These are phyloP conservation scores for Verticillium nubilum DNA, from an alignment of 2,329 filamentous ascomycete species.

Conservation along the genomic window DNA sequence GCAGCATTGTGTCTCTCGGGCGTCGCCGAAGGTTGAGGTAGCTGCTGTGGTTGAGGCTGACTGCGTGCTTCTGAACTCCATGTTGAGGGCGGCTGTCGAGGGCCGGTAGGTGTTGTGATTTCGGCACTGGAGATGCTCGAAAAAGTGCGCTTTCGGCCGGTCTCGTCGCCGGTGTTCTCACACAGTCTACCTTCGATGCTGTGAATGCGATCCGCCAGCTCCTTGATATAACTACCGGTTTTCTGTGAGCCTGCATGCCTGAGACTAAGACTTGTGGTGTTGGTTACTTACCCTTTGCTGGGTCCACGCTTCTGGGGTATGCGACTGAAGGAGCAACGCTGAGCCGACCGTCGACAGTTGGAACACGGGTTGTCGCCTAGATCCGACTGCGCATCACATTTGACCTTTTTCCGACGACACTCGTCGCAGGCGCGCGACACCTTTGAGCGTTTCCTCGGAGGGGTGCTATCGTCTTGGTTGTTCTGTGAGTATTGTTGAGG, in stretches of 20 bases:
- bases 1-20: conserved; percentile 20
- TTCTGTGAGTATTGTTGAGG: not conserved
- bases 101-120: conserved; percentile 33
- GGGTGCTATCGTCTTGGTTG: conserved; percentile 47
- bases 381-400: conserved; percentile 78
- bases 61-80: conserved; percentile 43
- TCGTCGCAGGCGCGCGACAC: conserved; percentile 87
- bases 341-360: conserved; percentile 72
- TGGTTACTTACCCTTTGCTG: conserved; percentile 68
- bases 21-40: conserved; percentile 33
- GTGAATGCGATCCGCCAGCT: conserved; percentile 79
- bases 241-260: not conserved
- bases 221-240: conserved; percentile 73
- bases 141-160: conserved; percentile 26
- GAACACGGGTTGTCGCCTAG: conserved; percentile 69
- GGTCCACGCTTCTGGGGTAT: conserved; percentile 85
- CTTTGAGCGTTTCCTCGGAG: conserved; percentile 74
- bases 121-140: conserved; percentile 30
- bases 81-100: conserved; percentile 20
- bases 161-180: conserved; percentile 6
- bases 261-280: not conserved
- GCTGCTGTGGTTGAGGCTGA: not conserved
- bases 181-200: conserved; percentile 73
- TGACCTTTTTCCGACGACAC: conserved; percentile 83
- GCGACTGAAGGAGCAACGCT: conserved; percentile 78